Base-by-base conservation (phyloP, 2,329 filamentous ascomycete species). In the Diaporthe sp. region DNA sequence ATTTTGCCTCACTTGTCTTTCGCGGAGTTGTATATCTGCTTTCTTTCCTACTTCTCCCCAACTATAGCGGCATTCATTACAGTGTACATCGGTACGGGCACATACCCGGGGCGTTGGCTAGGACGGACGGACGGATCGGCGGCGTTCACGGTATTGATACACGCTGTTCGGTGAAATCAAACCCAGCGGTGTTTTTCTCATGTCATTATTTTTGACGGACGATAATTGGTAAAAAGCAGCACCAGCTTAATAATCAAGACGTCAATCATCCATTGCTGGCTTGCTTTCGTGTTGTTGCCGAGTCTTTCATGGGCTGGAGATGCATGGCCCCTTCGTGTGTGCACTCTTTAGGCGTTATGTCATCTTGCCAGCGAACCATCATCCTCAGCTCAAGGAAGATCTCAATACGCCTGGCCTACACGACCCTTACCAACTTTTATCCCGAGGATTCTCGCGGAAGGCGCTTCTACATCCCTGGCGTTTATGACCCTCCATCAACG, bases 41-140 rank as follows among this genome's bases (percentile, higher is more conserved):
- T 55, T 46, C 6, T 39, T 55, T 46, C 53, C 25, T 55, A 39
- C 34, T 49, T 31, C 8, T 42, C 22, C 42, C 59, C 51, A 67
- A 67, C 49, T 51, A 51, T 49, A 72, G 68, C 73, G 59, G 59
- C 68, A 31, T 68, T 67, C 49, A 19, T 57, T 74, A 46, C 61
- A 49, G 2, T 34, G 12, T 61, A 55, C 65, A 59, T 39, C n/a
- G 28, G 49, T 59, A 68, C 39, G 28, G 34, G 42, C 37, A 42
- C 51, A 72, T 72, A 37, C 68, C 59, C 58, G 71, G 51, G 49
- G 68, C 53, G 42, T 59, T 49, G 39, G 53, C 17, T 12, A 49
- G 39, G 62, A 31, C 58, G 58, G 37, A 17, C 25, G 59, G 59
- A 19, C 13, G 58, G 58, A 17, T 28, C 12, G 57, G 31, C 19